Conservation (phyloP, 2,329 filamentous ascomycete species). For the Thyridium curvatum region DNA sequence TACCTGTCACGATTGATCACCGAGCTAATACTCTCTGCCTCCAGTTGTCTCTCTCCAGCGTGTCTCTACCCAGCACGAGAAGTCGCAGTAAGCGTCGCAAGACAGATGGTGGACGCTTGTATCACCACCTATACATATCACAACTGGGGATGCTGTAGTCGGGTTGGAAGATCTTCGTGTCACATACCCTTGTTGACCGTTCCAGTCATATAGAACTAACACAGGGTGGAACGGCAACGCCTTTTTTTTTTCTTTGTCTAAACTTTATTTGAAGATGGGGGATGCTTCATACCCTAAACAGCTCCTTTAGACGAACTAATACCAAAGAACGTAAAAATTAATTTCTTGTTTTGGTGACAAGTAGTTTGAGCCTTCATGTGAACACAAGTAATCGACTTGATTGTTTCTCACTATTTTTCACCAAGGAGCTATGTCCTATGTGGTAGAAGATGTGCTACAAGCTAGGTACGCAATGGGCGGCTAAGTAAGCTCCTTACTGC, state of each 20-base stretch:
- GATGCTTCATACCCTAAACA: not conserved
- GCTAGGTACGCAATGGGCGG: too few species aligned
- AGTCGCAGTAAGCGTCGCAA: conserved; percentile 55
- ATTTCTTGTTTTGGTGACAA: too few species aligned
- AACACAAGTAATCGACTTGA: too few species aligned
- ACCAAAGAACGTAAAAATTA: too few species aligned
- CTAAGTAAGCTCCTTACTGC: conserved; percentile 1
- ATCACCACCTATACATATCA: conserved; percentile 27
- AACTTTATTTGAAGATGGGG: too few species aligned
- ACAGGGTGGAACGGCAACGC: too few species aligned
- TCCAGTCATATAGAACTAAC: not conserved
- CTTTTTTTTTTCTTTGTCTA: too few species aligned
- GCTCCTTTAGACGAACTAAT: not conserved
- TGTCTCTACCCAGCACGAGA: conserved; percentile 88
- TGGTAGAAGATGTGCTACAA: too few species aligned
- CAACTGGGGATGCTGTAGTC: conserved; percentile 6
- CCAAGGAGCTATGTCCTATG: too few species aligned
- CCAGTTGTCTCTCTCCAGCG: conserved; percentile 82
- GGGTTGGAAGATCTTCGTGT: conserved; percentile 11
- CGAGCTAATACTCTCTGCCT: conserved; percentile 37
- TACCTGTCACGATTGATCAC: not conserved
- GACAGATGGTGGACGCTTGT: conserved; percentile 24
- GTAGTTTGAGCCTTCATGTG: too few species aligned
- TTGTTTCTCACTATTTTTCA: too few species aligned
- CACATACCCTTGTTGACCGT: conserved; percentile 9